Base-by-base conservation (phyloP, 1,284 basidiomycete genomes). In the Trametes sp. region DNA sequence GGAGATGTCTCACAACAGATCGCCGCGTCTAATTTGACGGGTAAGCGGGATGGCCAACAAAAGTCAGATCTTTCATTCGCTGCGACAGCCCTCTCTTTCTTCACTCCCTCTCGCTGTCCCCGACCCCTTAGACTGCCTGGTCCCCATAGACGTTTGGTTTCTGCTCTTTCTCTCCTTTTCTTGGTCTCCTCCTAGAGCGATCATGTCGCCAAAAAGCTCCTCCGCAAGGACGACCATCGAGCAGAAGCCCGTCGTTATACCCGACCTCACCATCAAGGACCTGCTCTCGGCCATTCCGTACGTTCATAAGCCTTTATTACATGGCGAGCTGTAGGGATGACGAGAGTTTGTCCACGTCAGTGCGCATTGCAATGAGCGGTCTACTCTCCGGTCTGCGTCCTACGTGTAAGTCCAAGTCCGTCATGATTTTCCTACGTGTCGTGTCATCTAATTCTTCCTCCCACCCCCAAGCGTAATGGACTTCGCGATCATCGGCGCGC, bases 281-380 rank as follows among this genome's bases (percentile, higher is more conserved):
- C 78, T 98, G 63, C 84, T 98, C 57, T 87, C 87, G 57, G 87
- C 86, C 29, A 98, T 98, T 74, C 96, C 95, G 94, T 95, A 74
- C 67, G 87, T 84, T 14, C 52, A 61, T 56, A 42, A 21, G 38
- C 19, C 21, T 11, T 9, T 3, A 4, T 1, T 41, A 2, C 3
- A 2, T 9, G 9, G 10, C 28, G 8, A 2, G 24, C 19, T 33
- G 7, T 23, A 41, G 38, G 38, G n/a, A 23, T 33, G 14, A 49
- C 16, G 9, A 4, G 7, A 16, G 7, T 8, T 14, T 23, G 26
- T 29, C n/a, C 21, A 31, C 23, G 13, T 14, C 38, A 52, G 95
- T 14, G 75, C 92, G 5, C 95, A 97, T 79, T 98, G 97, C 82
- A 96, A 91, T 80, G 85, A 98, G 81, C 93, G 98, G 66, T 97